A percentile compares a stretch with the other conserved stretches of the same genome.
Conservation (phyloP, 805 yeast genomes). For the Candida broadrunensis region DNA sequence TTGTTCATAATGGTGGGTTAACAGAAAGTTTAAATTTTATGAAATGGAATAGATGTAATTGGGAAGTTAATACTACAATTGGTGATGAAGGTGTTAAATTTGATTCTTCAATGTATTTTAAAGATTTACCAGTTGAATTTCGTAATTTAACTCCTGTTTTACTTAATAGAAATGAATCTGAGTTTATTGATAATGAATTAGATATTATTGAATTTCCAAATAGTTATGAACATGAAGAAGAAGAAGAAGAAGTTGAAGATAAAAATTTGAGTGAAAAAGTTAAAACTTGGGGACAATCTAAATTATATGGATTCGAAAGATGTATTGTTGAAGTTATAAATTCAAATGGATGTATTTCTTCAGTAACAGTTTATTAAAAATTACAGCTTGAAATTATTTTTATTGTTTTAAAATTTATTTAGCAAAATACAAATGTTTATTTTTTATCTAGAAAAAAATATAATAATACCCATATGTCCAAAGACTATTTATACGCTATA, state of each 20-base stretch:
- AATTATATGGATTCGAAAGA: slow-evolving; percentile 35
- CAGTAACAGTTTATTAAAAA: slow-evolving; percentile 33
- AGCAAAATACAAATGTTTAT: too few relatives aligned
- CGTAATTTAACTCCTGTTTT: slow-evolving; percentile 29
- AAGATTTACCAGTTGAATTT: slow-evolving; percentile 23
- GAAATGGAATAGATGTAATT: slow-evolving; percentile 50
- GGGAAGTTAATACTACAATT: slow-evolving; percentile 25
- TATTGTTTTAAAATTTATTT: too few relatives aligned
- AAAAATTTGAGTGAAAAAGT: slow-evolving; percentile 12
- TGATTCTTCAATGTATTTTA: slow-evolving; percentile 27
- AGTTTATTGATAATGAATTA: slow-evolving; percentile 35
- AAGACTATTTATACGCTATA: too few relatives aligned
- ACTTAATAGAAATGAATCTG: slow-evolving; percentile 38
- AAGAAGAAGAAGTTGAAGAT: slow-evolving; percentile 5
- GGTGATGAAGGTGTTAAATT: slow-evolving; percentile 5
- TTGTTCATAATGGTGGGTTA: slow-evolving; percentile 49
- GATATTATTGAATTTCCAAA: slow-evolving; percentile 23
- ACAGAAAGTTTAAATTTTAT: slow-evolving; percentile 52
- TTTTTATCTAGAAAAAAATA: too few relatives aligned
- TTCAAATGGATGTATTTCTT: slow-evolving; percentile 31
- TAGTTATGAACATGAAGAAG: slow-evolving; percentile 1
- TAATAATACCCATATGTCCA: too few relatives aligned
- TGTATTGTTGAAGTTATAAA: slow-evolving; percentile 44
- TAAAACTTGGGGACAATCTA: slow-evolving; percentile 42
- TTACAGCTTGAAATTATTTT: too few relatives aligned